Evolutionary conservation across 768 basidiomycete genomes (phyloP), one percentile per base, ranked within the genome.

Genomic region (Rhizopogon roseolus): DNA sequence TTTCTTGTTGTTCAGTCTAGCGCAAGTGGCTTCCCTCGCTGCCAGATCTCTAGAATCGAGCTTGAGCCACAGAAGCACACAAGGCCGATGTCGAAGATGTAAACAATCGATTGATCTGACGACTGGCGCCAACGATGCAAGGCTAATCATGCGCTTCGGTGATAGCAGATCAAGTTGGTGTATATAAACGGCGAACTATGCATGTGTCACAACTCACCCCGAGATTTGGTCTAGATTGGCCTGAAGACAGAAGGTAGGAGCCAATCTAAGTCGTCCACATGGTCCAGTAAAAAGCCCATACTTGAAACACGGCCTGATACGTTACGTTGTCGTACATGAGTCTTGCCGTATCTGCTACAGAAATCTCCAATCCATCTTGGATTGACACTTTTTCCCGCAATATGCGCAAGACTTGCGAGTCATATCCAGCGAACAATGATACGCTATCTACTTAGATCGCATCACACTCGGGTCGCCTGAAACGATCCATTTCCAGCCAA

Each of bases 351-450:
- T n/a, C n/a, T n/a, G n/a, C n/a, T n/a, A 1, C 22, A 22, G 22
- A 22, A 1, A 3, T 22, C 22, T 3, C 22, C 22, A 1, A 22
- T 22, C 22, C 22, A 46, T 19, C 11, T 17, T 32, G 29, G 11
- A 14, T 14, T 13, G 17, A 6, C 11, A 46, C 13, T 7, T 19
- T 19, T 19, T 19, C 3, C 44, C 44, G 19, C 29, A 29, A 46
- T 7, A 14, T 17, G 9, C 13, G 11, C 17, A 46, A 19, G 17
- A 46, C 17, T 34, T 17, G 34, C 32, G 8, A 48, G 45, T 48
- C 45, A 48, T 48, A 34, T 48, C 14, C 45, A 48, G 45, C 45
- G 45, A 48, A 48, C 45, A 48, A 48, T 48, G 45, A 14, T 34
- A 32, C 2, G 34, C 13, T 4, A 17, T 19, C 45, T 46, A 4